Conservation (phyloP, 2,329 filamentous ascomycete species). For the Paracoccidioides lutzii region DNA sequence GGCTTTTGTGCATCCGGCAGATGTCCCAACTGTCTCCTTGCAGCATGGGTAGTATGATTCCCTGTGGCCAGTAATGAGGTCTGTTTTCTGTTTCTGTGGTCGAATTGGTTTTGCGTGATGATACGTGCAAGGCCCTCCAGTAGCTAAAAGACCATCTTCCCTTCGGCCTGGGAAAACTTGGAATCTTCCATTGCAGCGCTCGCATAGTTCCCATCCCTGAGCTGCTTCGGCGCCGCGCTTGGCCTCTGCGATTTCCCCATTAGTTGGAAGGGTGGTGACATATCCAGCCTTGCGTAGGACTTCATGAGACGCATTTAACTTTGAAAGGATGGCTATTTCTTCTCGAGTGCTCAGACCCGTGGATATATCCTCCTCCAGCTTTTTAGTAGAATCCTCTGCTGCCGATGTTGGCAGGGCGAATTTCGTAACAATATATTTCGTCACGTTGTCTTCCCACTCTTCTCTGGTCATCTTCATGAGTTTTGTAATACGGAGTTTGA, state of each 20-base stretch:
- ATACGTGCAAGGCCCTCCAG: conserved; percentile 64
- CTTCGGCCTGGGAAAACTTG: conserved; percentile 83
- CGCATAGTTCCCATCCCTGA: conserved; percentile 74
- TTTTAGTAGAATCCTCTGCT: conserved; percentile 1
- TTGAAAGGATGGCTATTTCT: conserved; percentile 49
- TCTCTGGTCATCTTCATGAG: conserved; percentile 61
- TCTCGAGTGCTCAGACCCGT: conserved; percentile 55
- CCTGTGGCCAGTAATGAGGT: conserved; percentile 43
- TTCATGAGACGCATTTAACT: conserved; percentile 16
- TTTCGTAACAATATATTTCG: conserved; percentile 28
- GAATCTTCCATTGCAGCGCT: conserved; percentile 74
- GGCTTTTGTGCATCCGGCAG: conserved; percentile 57
- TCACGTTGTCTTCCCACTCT: conserved; percentile 56
- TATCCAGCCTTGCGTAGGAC: conserved; percentile 38
- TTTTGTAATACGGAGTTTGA: conserved; percentile 66
- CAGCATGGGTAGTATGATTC: conserved; percentile 67
- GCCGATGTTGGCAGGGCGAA: neutral
- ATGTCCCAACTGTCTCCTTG: conserved; percentile 57
- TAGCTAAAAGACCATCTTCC: conserved; percentile 59
- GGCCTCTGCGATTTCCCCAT: conserved; percentile 53
- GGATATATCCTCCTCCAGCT: conserved; percentile 36
- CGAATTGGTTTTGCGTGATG: conserved; percentile 63
- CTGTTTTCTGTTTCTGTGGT: conserved; percentile 39
- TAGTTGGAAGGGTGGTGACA: conserved; percentile 53
- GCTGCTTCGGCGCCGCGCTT: conserved; percentile 52